A percentile compares a stretch with the other conserved stretches of the same genome.
Evolutionary conservation across 192 early-diverging fungal genomes (phyloP).

Genomic region (Mortierella alpina): DNA sequence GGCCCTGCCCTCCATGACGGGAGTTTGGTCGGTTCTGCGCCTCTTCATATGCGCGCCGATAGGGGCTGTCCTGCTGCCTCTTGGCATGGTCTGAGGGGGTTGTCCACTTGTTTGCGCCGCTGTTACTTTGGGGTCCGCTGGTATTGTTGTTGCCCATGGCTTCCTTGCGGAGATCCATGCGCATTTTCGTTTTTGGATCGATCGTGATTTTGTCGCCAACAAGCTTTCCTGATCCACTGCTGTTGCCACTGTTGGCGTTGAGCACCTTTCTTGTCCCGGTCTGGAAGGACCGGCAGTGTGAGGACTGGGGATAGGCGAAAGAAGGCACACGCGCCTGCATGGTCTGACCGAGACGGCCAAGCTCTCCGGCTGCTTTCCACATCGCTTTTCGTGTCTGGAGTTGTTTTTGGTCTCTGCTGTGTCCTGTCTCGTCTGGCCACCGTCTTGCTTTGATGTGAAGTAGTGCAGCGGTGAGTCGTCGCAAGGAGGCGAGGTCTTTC

Average conservation of each 20-base stretch:
- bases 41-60: constrained; percentile 36
- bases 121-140: neutral
- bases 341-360: constrained; percentile 3
- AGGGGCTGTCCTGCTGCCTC: constrained; percentile 16
- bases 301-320: no score
- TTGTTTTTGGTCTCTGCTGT: neutral
- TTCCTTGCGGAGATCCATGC: constrained; percentile 48
- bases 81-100: constrained; percentile 9
- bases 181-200: constrained; percentile 34
- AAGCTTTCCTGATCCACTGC: constrained; percentile 8
- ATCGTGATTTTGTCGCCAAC: constrained; percentile 27
- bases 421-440: neutral
- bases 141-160: constrained; percentile 5
- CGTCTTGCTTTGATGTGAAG: neutral
- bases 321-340: neutral
- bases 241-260: neutral
- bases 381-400: constrained; percentile 1
- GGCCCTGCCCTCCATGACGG: neutral
- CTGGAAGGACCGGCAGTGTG: constrained; percentile 7
- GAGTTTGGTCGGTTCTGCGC: constrained; percentile 11
- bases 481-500: no score
- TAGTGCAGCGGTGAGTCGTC: no score
- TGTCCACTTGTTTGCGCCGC: constrained; percentile 28
- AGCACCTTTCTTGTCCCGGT: constrained; percentile 1
- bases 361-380: constrained; percentile 19